Evolutionary conservation across 1,139 yeast species (phyloP).

Genomic region (Zygosaccharomyces sapae): DNA sequence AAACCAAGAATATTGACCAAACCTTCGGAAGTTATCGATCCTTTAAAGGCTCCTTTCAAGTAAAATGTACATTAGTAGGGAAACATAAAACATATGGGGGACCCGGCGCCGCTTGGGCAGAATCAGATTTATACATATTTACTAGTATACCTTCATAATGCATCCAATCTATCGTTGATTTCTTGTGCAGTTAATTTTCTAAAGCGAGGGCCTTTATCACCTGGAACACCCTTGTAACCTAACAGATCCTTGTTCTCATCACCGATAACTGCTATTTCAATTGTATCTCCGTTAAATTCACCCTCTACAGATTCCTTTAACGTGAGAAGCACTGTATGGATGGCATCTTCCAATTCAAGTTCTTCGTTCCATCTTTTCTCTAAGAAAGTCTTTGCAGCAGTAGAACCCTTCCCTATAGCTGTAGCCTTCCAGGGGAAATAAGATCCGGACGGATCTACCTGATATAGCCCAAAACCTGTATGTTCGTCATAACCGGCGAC

Average conservation of each 20-base stretch:
- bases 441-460: slow-evolving; percentile 97
- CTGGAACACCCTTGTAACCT: slow-evolving; percentile 81
- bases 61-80: slow-evolving; percentile 13
- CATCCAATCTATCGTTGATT: slow-evolving; percentile 90
- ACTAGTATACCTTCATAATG: slow-evolving; percentile 47
- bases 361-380: slow-evolving; percentile 99
- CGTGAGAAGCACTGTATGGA: slow-evolving; percentile 91
- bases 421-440: slow-evolving; percentile 99
- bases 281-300: slow-evolving; percentile 93
- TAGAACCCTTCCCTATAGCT: slow-evolving; percentile 94
- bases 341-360: slow-evolving; percentile 94
- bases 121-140: slow-evolving; percentile 2
- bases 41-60: slow-evolving; percentile 52
- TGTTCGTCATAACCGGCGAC: slow-evolving; percentile 93
- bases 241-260: slow-evolving; percentile 75
- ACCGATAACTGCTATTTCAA: slow-evolving; percentile 86
- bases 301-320: slow-evolving; percentile 97
- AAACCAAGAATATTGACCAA: slow-evolving; percentile 86
- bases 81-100: neutral
- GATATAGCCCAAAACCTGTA: slow-evolving; percentile 79
- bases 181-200: slow-evolving; percentile 82
- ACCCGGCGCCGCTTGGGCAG: slow-evolving; percentile 3
- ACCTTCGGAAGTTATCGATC: slow-evolving; percentile 88
- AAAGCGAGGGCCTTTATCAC: slow-evolving; percentile 79
- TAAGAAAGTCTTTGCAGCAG: slow-evolving; percentile 90